A percentile compares a stretch with the other conserved stretches of the same genome.
These are phyloP conservation scores for Boletus bicolor DNA, from an alignment of 768 basidiomycete genomes.

Conservation along the genomic window DNA sequence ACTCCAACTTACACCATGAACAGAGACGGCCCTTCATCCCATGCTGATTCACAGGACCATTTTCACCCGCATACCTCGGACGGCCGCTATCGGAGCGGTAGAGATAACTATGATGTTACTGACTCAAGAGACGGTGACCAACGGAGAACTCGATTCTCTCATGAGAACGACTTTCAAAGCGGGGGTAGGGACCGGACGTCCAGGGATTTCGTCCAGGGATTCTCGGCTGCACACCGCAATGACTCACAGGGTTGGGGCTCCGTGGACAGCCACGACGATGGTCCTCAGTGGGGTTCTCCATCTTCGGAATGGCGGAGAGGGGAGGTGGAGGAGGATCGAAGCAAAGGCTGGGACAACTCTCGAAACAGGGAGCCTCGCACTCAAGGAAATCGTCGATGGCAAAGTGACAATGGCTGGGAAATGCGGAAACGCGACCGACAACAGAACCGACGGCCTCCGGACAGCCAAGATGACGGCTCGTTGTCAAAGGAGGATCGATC, in stretches of 20 bases:
- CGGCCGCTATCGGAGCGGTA: constrained; percentile 48
- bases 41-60: constrained; percentile 43
- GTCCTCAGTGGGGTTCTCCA: constrained; percentile 43
- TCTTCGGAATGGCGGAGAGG: constrained; percentile 41
- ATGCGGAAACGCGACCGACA: constrained; percentile 45
- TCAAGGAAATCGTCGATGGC: constrained; percentile 32
- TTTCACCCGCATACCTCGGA: constrained; percentile 41
- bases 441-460: constrained; percentile 36
- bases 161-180: constrained; percentile 40
- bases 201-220: constrained; percentile 45
- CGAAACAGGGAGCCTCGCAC: constrained; percentile 36
- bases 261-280: constrained; percentile 40
- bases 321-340: constrained; percentile 38
- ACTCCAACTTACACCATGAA: constrained; percentile 44
- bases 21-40: constrained; percentile 53
- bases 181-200: constrained; percentile 45
- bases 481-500: constrained; percentile 47
- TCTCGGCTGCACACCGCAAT: constrained; percentile 43
- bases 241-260: constrained; percentile 45
- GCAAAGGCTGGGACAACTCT: constrained; percentile 33
- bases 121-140: constrained; percentile 45
- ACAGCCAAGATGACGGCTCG: constrained; percentile 24
- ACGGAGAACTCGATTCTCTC: constrained; percentile 41
- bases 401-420: constrained; percentile 49
- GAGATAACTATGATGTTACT: constrained; percentile 45